Base-by-base conservation (phyloP, 140 eudicot species). In the Cichorium intybus region DNA sequence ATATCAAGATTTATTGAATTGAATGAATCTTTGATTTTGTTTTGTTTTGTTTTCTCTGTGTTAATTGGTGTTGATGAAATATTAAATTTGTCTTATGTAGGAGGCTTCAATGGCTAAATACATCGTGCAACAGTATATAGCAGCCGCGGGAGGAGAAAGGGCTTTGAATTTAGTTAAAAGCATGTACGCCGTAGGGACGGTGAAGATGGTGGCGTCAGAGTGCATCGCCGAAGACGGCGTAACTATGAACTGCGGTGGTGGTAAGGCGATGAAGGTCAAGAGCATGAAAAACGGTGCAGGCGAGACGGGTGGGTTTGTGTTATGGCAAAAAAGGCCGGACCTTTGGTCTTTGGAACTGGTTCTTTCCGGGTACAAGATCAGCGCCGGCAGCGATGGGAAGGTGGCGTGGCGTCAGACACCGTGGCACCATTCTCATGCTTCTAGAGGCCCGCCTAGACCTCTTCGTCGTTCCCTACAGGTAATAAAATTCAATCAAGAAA, bases 401-500 rank as follows among this genome's bases (percentile, higher is more conserved):
- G 87, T 88, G 73, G 96, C 98, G n/a, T 92, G 98, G 98, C 78
- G 95, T 10, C 96, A 92, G 64, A 88, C 96, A 11, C 96, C 98
- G 16, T 92, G 96, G 98, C 92, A 92, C 74, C 71, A 83, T 64
- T 88, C 98, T 3, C 96, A 88, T 46, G 95, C 98, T 0, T 88
- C 96, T 33, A 79, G 96, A 0, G 98, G 98, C 17, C 98, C 96
- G 0, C 89, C 98, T 5, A 70, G 98, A 57, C 98, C 98, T 57
- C 95, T 88, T 39, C 96, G 98, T 4, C 96, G 98, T 60, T 92
- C 87, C 4, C 52, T 92, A 61, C 98, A 92, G 98, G 98, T 92
- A 77, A 8, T 92, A 77, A 8, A 15, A 4, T 16, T 22, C 49
- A 29, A n/a, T 29, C 52, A 8, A 12, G 24, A 23, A 41, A 48